These are phyloP conservation scores for Coemansia aciculifera DNA, from an alignment of 192 early-diverging fungal species.

Conservation along the genomic window DNA sequence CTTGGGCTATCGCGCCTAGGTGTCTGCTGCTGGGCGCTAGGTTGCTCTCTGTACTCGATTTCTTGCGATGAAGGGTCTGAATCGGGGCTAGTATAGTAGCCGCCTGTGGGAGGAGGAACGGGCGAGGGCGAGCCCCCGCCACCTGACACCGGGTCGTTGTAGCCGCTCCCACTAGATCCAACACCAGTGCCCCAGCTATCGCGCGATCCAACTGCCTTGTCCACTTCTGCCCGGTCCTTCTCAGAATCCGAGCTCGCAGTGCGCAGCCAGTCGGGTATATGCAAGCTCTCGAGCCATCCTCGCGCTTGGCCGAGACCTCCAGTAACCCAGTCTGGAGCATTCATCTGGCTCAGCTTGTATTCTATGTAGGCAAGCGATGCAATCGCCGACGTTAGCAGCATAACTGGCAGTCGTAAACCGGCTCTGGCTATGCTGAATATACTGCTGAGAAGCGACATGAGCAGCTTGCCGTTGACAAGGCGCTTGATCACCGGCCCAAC, in stretches of 20 bases:
- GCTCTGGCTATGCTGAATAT: constrained; percentile 21
- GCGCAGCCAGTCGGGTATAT: constrained; percentile 38
- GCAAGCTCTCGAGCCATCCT: constrained; percentile 47
- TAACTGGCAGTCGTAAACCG: constrained; percentile 41
- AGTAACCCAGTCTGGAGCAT: constrained; percentile 49
- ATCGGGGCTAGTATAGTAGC: constrained; percentile 51
- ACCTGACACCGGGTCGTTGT: constrained; percentile 19
- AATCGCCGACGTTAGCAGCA: constrained; percentile 46
- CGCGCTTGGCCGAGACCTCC: constrained; percentile 37
- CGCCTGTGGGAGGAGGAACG: constrained; percentile 41
- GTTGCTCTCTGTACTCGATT: constrained; percentile 3
- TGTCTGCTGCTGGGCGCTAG: neutral
- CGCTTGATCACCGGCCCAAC: constrained; percentile 22
- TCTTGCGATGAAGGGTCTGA: constrained; percentile 5
- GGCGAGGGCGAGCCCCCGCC: constrained; percentile 8
- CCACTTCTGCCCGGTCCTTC: constrained; percentile 1
- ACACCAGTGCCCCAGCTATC: constrained; percentile 23
- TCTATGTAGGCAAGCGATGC: constrained; percentile 50
- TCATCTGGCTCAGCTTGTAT: constrained; percentile 53
- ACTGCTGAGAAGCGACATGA: constrained; percentile 31
- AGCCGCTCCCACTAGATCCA: constrained; percentile 5
- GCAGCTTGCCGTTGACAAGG: constrained; percentile 24
- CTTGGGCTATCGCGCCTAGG: neutral
- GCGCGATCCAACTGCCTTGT: constrained; percentile 30
- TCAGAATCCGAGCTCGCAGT: constrained; percentile 16